phyloP scores from a whole-genome alignment of 257 asterid species.

The Solanum piurae region DNA sequence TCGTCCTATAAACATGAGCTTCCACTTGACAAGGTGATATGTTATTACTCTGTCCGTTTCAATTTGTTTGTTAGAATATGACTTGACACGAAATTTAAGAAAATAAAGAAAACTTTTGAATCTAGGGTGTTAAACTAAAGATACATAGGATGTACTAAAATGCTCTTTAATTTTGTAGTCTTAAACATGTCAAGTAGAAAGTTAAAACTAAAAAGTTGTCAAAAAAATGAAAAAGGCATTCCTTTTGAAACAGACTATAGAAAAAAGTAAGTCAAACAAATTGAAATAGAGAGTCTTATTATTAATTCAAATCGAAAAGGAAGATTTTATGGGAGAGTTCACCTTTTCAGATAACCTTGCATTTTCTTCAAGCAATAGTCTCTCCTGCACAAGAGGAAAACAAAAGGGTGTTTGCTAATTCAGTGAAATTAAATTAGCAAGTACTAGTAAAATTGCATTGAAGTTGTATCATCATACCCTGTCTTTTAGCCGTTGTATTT shows the following conservation, averaged over 20 bases:
- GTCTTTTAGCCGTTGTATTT: slow-evolving; percentile 14
- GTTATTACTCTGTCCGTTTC: too few relatives aligned
- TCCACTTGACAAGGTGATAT: too few relatives aligned
- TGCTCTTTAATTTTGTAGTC: too few relatives aligned
- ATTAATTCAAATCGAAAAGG: background rate
- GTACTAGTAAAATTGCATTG: background rate
- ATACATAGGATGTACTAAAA: too few relatives aligned
- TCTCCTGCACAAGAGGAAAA: slow-evolving; percentile 6
- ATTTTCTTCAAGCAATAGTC: slow-evolving; percentile 17
- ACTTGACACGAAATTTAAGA: too few relatives aligned
- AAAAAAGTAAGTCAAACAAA: background rate
- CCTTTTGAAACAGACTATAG: background rate
- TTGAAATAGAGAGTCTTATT: too few relatives aligned
- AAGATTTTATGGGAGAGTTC: background rate
- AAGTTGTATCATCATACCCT: slow-evolving; percentile 12
- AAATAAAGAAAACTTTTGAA: too few relatives aligned
- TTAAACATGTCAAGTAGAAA: too few relatives aligned
- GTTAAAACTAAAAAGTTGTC: too few relatives aligned
- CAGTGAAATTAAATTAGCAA: background rate
- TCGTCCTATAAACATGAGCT: too few relatives aligned
- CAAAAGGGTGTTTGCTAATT: background rate
- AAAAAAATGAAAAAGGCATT: background rate
- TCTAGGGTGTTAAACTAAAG: too few relatives aligned
- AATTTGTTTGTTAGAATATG: too few relatives aligned
- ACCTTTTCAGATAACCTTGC: slow-evolving; percentile 18